Evolutionary conservation across 2,329 filamentous ascomycete genomes (phyloP), one percentile per base, ranked within the genome.

Genomic region (Paracorniculantispora psalliotae): DNA sequence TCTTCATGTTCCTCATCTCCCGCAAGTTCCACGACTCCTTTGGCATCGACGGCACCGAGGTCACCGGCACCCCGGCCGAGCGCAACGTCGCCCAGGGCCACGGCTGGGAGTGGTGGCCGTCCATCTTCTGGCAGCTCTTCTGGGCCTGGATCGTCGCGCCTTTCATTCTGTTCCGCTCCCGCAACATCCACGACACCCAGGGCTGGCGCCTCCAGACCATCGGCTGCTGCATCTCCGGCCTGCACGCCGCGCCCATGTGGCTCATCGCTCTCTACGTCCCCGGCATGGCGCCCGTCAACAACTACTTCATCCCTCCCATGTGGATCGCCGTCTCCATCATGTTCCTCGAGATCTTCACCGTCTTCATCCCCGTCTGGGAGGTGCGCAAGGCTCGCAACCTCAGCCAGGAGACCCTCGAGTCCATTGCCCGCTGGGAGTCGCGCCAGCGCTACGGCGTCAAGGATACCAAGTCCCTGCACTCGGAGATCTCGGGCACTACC

Each of bases 41-140:
- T 49, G 81, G 84, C 60, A 78, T 86, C 26, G 81, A 83, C 3
- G 82, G 83, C 57, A 85, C 84, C 30, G 86, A 87, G 63, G 81
- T 87, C 57, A 69, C 71, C 17, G 82, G 82, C 39, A 84, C 80
- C 1, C 74, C 78, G 15, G 78, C 79, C 62, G 79, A 84, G 44
- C 72, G 77, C 49, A 75, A 76, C 57, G 72, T 75, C 23, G 70
- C 73, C 39, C 78, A 79, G 63, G 69, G 72, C 53, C 71, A 75
- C 19, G 87, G 87, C 9, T 86, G 81, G 78, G 87, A 90, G 74
- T 90, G 87, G 87, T 81, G 84, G 74, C 83, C 84, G 0, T 85
- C 83, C 0, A 79, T 85, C 47, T 75, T 85, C 55, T 88, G 84
- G 84, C 85, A 87, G 63, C 76, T 86, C 54, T 72, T 84, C 59